Evolutionary conservation across 768 basidiomycete genomes (phyloP).

Genomic region (Gymnopilus dilepis): DNA sequence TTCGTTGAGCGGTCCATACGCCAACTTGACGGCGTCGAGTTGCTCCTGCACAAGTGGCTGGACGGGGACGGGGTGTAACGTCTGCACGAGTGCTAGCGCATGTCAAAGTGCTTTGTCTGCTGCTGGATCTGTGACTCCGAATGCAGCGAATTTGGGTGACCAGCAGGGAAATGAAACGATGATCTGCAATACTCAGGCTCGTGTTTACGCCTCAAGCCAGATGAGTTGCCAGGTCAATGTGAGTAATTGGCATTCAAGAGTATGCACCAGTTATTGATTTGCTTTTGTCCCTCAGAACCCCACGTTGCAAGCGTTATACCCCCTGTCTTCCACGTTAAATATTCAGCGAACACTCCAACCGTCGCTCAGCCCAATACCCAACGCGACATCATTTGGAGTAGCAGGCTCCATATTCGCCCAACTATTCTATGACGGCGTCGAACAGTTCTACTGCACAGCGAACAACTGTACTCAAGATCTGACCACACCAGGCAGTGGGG

Average conservation of each 20-base stretch:
- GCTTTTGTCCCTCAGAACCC: constrained; percentile 62
- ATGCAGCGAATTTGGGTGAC: constrained; percentile 32
- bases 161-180: constrained; percentile 56
- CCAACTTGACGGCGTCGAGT: constrained; percentile 68
- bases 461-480: constrained; percentile 70
- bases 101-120: constrained; percentile 70
- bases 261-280: neutral
- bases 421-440: constrained; percentile 78
- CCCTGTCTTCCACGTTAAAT: constrained; percentile 72
- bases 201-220: constrained; percentile 79
- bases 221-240: constrained; percentile 87
- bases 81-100: constrained; percentile 69
- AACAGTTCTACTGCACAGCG: constrained; percentile 88
- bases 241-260: constrained; percentile 34
- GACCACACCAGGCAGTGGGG: constrained; percentile 38
- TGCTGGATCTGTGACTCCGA: constrained; percentile 39
- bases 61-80: constrained; percentile 81
- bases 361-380: constrained; percentile 69
- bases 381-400: constrained; percentile 61
- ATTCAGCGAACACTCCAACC: constrained; percentile 79
- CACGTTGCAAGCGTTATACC: constrained; percentile 78
- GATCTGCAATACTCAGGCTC: constrained; percentile 71
- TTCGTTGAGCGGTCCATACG: constrained; percentile 48
- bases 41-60: constrained; percentile 80
- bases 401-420: constrained; percentile 65